A percentile compares a stretch with the other conserved stretches of the same genome.
phyloP scores from a whole-genome alignment of 2,329 filamentous ascomycete species.

The Pestalotiopsis sp. region DNA sequence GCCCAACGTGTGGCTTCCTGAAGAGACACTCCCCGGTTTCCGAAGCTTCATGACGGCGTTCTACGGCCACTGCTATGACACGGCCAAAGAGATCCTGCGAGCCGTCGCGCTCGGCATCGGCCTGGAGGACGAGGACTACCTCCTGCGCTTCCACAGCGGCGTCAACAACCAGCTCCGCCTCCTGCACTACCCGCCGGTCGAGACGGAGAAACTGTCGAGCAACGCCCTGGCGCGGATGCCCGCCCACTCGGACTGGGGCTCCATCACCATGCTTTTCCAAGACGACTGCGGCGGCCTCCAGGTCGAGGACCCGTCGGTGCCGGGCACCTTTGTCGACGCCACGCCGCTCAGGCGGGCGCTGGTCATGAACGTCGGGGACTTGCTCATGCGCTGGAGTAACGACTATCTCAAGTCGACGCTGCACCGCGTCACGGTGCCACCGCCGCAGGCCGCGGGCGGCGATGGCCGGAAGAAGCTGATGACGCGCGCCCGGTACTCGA shows the following conservation, averaged over 20 bases:
- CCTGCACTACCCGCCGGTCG: slow-evolving; percentile 56
- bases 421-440: slow-evolving; percentile 51
- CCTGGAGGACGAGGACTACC: slow-evolving; percentile 42
- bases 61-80: slow-evolving; percentile 46
- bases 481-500: slow-evolving; percentile 55
- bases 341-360: slow-evolving; percentile 29
- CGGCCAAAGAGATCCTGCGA: slow-evolving; percentile 41
- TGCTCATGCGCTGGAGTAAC: slow-evolving; percentile 41
- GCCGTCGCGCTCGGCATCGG: slow-evolving; percentile 47
- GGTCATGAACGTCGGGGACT: slow-evolving; percentile 36
- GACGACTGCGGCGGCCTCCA: slow-evolving; percentile 45
- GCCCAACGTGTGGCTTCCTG: slow-evolving; percentile 50
- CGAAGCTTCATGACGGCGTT: slow-evolving; percentile 47
- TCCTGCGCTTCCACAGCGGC: slow-evolving; percentile 50
- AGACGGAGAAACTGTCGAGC: slow-evolving; percentile 41
- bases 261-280: slow-evolving; percentile 50
- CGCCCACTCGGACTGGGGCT: slow-evolving; percentile 33
- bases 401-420: slow-evolving; percentile 52
- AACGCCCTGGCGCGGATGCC: slow-evolving; percentile 37
- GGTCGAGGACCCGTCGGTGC: slow-evolving; percentile 38
- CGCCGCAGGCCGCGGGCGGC: slow-evolving; percentile 30
- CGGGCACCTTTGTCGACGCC: slow-evolving; percentile 37
- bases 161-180: slow-evolving; percentile 61
- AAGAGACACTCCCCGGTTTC: slow-evolving; percentile 44
- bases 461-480: slow-evolving; percentile 34